Base-by-base conservation (phyloP, 139 green algal genomes). In the Chlorella sp. region DNA sequence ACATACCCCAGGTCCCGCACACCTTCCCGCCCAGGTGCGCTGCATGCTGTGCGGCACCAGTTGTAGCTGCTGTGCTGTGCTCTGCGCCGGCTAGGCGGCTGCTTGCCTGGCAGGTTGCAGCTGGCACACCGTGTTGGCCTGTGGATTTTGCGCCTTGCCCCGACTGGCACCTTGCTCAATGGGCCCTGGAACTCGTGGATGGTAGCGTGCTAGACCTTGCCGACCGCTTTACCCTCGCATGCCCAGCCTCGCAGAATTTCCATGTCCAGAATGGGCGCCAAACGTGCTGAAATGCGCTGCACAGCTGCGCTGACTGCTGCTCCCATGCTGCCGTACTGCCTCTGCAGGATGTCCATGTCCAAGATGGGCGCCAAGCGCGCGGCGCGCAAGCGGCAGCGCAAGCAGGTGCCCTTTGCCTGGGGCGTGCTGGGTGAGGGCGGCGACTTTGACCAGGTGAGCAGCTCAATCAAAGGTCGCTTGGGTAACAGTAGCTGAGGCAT, bases 11-110 rank as follows among this genome's bases (percentile, higher is more conserved):
- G 67, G 69, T 91, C 13, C 81, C 81, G 1, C 56, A 74, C 80
- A 91, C 88, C 54, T 90, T 90, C 62, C 88, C 87, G 40, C 86
- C 86, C 16, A 20, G 26, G 41, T 56, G 41, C 19, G 40, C 60
- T 34, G 26, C 60, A 20, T n/a, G n/a, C n/a, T n/a, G n/a, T n/a
- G n/a, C n/a, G n/a, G n/a, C n/a, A n/a, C n/a, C n/a, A n/a, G n/a
- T n/a, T n/a, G n/a, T n/a, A n/a, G n/a, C n/a, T n/a, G n/a, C n/a
- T n/a, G n/a, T n/a, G n/a, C n/a, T n/a, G n/a, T n/a, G n/a, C n/a
- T n/a, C n/a, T n/a, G n/a, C n/a, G n/a, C n/a, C n/a, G n/a, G n/a
- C n/a, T n/a, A n/a, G n/a, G n/a, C n/a, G n/a, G n/a, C n/a, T n/a
- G n/a, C n/a, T n/a, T n/a, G n/a, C n/a, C n/a, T n/a, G n/a, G n/a